These are phyloP conservation scores for Moesziomyces parantarcticus DNA, from an alignment of 1,284 basidiomycete species.

Conservation along the genomic window DNA sequence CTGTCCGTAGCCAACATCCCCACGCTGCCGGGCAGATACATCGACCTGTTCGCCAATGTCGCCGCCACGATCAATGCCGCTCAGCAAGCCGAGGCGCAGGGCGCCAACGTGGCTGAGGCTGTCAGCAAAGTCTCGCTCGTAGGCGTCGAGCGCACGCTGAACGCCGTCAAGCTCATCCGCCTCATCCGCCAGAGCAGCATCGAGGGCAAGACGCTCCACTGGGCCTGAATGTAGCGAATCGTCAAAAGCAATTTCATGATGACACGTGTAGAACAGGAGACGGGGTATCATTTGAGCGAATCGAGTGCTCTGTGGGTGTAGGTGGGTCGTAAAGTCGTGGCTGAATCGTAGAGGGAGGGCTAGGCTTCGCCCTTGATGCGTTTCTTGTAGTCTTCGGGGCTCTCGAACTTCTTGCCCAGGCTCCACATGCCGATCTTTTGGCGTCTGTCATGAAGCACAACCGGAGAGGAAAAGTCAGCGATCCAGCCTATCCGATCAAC, in stretches of 20 bases:
- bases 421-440: conserved; percentile 57
- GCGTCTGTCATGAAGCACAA: background rate
- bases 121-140: conserved; percentile 37
- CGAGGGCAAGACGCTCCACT: conserved; percentile 51
- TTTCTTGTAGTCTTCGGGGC: conserved; percentile 59
- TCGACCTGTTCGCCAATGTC: conserved; percentile 60
- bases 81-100: conserved; percentile 25
- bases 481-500: background rate
- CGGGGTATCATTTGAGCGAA: background rate
- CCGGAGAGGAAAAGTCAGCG: background rate
- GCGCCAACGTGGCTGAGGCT: conserved; percentile 20
- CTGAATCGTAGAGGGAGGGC: background rate
- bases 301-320: background rate
- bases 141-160: conserved; percentile 47
- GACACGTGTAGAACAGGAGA: background rate
- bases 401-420: conserved; percentile 55
- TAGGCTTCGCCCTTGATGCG: conserved; percentile 27
- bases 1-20: conserved; percentile 56
- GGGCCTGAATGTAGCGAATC: conserved; percentile 14
- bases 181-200: conserved; percentile 52
- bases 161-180: conserved; percentile 54
- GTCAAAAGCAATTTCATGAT: background rate
- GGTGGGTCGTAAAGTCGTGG: conserved; percentile 1
- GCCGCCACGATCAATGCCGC: conserved; percentile 55
- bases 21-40: conserved; percentile 62